A percentile compares a stretch with the other conserved stretches of the same genome.
Evolutionary conservation across 2,329 filamentous ascomycete species (phyloP).

Genomic region (Fusarium sp.): DNA sequence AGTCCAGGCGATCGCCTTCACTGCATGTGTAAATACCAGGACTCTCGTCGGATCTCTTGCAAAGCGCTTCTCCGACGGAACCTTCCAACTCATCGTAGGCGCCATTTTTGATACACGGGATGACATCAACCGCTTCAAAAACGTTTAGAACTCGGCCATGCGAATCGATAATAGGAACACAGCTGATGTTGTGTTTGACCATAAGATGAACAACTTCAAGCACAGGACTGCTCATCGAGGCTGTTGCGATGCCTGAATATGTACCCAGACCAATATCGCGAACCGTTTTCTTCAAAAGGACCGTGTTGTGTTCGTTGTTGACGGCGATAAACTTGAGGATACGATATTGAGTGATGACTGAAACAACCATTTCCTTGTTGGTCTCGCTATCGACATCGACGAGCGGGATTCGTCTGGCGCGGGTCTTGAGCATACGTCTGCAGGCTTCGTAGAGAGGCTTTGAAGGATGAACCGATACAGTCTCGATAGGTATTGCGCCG

Average conservation of each 20-base stretch:
- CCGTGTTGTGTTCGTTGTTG: slow-evolving; percentile 86
- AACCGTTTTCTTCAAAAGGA: slow-evolving; percentile 87
- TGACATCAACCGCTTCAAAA: slow-evolving; percentile 97
- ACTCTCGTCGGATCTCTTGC: slow-evolving; percentile 89
- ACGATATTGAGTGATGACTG: slow-evolving; percentile 96
- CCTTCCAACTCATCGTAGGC: slow-evolving; percentile 91
- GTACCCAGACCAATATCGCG: slow-evolving; percentile 87
- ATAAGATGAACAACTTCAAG: slow-evolving; percentile 95
- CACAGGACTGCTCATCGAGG: slow-evolving; percentile 89
- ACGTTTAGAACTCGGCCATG: slow-evolving; percentile 87
- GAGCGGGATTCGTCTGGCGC: slow-evolving; percentile 91
- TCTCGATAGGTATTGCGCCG: slow-evolving; percentile 90
- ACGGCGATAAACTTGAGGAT: slow-evolving; percentile 99
- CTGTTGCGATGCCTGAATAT: slow-evolving; percentile 83
- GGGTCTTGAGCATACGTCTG: slow-evolving; percentile 91
- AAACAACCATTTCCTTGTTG: slow-evolving; percentile 90
- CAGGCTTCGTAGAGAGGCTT: slow-evolving; percentile 95
- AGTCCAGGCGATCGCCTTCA: slow-evolving; percentile 89
- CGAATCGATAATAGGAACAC: slow-evolving; percentile 89
- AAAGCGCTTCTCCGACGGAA: slow-evolving; percentile 88
- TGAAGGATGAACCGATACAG: slow-evolving; percentile 93
- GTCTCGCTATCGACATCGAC: slow-evolving; percentile 97
- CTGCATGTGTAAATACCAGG: slow-evolving; percentile 97
- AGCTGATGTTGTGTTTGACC: slow-evolving; percentile 93
- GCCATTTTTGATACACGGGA: slow-evolving; percentile 93